Conservation (phyloP, 192 early-diverging fungal genomes). For the Diversispora epigaea region DNA sequence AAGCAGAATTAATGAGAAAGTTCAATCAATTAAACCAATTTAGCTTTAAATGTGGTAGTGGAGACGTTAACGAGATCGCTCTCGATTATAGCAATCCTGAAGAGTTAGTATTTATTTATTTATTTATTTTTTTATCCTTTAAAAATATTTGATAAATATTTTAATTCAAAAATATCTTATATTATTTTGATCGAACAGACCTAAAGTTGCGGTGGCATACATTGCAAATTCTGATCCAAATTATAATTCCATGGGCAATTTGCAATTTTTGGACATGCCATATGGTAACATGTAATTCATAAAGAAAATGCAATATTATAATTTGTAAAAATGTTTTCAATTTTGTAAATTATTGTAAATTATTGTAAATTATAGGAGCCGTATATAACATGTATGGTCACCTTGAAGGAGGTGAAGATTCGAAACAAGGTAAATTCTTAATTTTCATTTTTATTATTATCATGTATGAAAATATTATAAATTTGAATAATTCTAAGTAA, state of each 20-base stretch:
- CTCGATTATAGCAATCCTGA: not conserved
- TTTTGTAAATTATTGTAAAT: not conserved
- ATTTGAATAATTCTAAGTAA: too few species aligned
- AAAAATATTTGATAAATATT: not conserved
- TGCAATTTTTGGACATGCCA: not conserved
- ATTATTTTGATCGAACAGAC: not conserved
- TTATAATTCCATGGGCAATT: not conserved
- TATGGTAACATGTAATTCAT: not conserved
- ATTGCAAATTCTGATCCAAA: not conserved
- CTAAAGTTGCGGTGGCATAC: not conserved
- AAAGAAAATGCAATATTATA: not conserved
- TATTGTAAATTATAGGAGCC: not conserved
- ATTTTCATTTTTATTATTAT: not conserved
- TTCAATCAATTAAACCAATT: not conserved
- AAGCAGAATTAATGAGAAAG: not conserved
- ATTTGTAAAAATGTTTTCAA: too few species aligned
- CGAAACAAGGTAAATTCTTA: not conserved
- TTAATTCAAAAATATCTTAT: not conserved
- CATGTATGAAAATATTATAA: too few species aligned
- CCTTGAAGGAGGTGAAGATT: not conserved
- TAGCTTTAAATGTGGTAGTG: not conserved
- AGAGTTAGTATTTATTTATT: not conserved
- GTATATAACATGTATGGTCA: not conserved
- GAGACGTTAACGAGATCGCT: not conserved
- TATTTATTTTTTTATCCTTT: not conserved